These are phyloP conservation scores for Talaromyces sp. DNA, from an alignment of 2,329 filamentous ascomycete genomes.

Conservation along the genomic window DNA sequence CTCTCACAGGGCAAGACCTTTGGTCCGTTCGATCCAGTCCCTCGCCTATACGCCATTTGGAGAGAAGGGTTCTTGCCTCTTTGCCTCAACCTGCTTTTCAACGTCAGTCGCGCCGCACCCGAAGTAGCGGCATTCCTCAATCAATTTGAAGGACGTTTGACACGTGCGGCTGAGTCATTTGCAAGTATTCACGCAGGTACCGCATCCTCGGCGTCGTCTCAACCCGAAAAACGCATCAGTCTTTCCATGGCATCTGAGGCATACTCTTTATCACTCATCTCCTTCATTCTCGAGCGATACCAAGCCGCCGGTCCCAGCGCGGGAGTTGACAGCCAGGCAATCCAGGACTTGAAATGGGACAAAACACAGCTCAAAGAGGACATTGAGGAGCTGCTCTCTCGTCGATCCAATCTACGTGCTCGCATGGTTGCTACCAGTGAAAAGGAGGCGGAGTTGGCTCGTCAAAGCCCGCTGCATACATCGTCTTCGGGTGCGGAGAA, in stretches of 20 bases:
- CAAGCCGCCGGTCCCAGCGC: conserved; percentile 60
- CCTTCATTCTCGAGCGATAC: conserved; percentile 65
- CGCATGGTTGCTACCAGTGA: conserved; percentile 69
- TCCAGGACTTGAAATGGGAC: conserved; percentile 74
- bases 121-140: conserved; percentile 87
- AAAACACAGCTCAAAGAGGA: conserved; percentile 69
- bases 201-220: conserved; percentile 43
- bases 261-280: conserved; percentile 73
- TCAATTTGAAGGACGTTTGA: conserved; percentile 76
- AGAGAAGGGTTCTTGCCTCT: conserved; percentile 80
- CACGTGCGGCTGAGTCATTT: conserved; percentile 67
- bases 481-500: conserved; percentile 54
- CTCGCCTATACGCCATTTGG: conserved; percentile 86
- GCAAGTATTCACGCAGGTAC: conserved; percentile 50
- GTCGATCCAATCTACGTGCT: conserved; percentile 65
- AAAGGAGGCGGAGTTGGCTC: conserved; percentile 63
- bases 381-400: conserved; percentile 74
- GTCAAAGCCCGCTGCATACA: conserved; percentile 39
- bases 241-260: conserved; percentile 71
- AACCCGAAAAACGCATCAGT: conserved; percentile 61
- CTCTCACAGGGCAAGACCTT: conserved; percentile 66
- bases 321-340: conserved; percentile 57
- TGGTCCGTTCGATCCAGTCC: conserved; percentile 72
- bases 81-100: conserved; percentile 79
- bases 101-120: conserved; percentile 73